phyloP scores from a whole-genome alignment of 306 rosid species.

The Astragalus glycyphyllos region DNA sequence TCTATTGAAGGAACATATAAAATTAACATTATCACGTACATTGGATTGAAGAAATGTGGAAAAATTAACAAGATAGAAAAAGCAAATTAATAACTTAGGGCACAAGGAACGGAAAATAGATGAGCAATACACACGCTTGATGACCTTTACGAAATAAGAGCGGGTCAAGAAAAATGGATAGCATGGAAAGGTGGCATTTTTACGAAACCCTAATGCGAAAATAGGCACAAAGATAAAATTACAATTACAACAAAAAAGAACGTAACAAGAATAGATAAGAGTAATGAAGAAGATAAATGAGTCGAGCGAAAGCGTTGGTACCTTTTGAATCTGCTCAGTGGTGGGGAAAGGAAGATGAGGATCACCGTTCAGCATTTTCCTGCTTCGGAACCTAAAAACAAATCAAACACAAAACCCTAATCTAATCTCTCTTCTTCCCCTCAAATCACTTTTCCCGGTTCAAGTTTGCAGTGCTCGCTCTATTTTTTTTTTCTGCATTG shows the following conservation, averaged over 20 bases:
- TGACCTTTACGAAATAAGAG: slow-evolving; percentile 9
- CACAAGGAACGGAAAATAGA: slow-evolving; percentile 47
- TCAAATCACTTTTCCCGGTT: slow-evolving; percentile 25
- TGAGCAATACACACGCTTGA: slow-evolving; percentile 7
- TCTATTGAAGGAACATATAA: neutral
- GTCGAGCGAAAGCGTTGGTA: slow-evolving; percentile 26
- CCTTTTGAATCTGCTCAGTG: slow-evolving; percentile 66
- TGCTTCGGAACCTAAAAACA: neutral
- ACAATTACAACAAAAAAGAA: neutral
- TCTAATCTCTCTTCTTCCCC: slow-evolving; percentile 44
- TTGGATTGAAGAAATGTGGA: neutral
- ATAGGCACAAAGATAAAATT: neutral
- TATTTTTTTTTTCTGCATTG: neutral
- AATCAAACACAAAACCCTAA: slow-evolving; percentile 44
- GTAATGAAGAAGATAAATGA: slow-evolving; percentile 32
- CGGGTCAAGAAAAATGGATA: neutral
- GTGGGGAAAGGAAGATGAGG: slow-evolving; percentile 45
- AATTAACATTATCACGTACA: neutral
- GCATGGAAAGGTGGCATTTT: slow-evolving; percentile 33
- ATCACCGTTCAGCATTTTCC: slow-evolving; percentile 51
- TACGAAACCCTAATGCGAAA: neutral
- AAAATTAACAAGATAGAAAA: neutral
- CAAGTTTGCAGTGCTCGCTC: slow-evolving; percentile 20
- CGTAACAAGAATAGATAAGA: neutral
- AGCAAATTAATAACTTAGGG: slow-evolving; percentile 45